phyloP scores from a whole-genome alignment of 2,329 filamentous ascomycete genomes.

The Colletotrichum cereale region DNA sequence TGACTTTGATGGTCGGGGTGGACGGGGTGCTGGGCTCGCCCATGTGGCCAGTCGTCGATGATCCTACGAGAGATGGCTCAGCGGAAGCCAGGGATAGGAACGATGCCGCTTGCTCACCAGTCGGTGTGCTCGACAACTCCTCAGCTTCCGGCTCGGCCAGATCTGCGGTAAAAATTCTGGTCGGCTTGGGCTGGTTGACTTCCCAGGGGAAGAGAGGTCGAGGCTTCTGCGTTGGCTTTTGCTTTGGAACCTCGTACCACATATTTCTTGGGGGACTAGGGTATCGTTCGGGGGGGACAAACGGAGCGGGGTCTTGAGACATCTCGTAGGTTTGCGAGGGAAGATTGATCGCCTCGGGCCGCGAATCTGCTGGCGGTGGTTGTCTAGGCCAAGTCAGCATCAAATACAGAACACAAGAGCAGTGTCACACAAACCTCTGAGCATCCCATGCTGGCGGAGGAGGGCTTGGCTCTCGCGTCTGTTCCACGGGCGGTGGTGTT shows the following conservation, averaged over 20 bases:
- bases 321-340: slow-evolving; percentile 84
- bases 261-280: slow-evolving; percentile 88
- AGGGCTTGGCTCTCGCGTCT: slow-evolving; percentile 52
- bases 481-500: slow-evolving; percentile 50
- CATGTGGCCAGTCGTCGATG: slow-evolving; percentile 47
- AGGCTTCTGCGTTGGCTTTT: slow-evolving; percentile 66
- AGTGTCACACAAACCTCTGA: slow-evolving; percentile 58
- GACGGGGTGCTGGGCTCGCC: slow-evolving; percentile 61
- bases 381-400: slow-evolving; percentile 61
- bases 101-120: slow-evolving; percentile 45
- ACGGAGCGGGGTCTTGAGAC: slow-evolving; percentile 80
- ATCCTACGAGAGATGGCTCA: slow-evolving; percentile 53
- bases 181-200: slow-evolving; percentile 69
- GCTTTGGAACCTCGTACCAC: slow-evolving; percentile 86
- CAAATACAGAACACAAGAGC: not conserved
- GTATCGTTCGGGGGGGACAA: slow-evolving; percentile 81
- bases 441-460: slow-evolving; percentile 62
- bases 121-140: slow-evolving; percentile 45
- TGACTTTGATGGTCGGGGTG: slow-evolving; percentile 61
- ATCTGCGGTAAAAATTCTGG: slow-evolving; percentile 70
- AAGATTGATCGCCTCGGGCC: slow-evolving; percentile 88
- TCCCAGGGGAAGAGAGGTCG: slow-evolving; percentile 95
- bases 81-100: slow-evolving; percentile 43
- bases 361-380: slow-evolving; percentile 74
- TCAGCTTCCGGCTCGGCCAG: slow-evolving; percentile 40